Evolutionary conservation across 768 basidiomycete species (phyloP), one percentile per base, ranked within the genome.

Genomic region (Exsudoporus frostii): DNA sequence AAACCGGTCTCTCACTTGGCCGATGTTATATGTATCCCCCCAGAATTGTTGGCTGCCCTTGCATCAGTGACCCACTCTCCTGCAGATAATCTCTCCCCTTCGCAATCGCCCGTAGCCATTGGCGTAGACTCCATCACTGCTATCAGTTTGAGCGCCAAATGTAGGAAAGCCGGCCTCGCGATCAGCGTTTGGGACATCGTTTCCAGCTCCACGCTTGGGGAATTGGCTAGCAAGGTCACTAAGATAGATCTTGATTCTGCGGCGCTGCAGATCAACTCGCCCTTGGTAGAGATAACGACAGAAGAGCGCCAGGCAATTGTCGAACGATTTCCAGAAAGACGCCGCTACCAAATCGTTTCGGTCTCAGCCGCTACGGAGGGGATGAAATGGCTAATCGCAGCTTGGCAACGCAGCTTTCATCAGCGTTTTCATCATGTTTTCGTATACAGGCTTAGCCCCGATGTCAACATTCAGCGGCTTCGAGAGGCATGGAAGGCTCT

Each of bases 101-200:
- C 62, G 5, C 78, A 74, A 7, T 70, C 71, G 5, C 68, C 79
- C 17, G 65, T 67, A 13, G 66, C 74, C 7, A 58, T 80, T 11
- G 79, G 79, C 19, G 65, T 80, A 11, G 79, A 80, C 57, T 80
- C 79, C 2, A 79, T 80, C 52, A 75, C 74, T 19, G 76, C 79
- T 20, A 76, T 80, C 33, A 73, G 74, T 46, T 65, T 80, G 13
- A 68, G 69, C 10, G 70, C 74, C 7, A 75, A 69, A 50, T 73
- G 71, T 57, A 69, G 73, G 41, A 63, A 65, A 41, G 65, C 61
- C 5, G 78, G 78, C 1, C 53, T 79, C 39, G 53, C 40, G 14
- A 43, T 72, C 24, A 55, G 48, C 13, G 70, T 73, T 3, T 73
- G 67, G 29, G 76, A 79, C 50, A 69, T 80, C n/a, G 58, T 77